Evolutionary conservation across 805 yeast species (phyloP).

Genomic region (Spathaspora hagerdaliae): DNA sequence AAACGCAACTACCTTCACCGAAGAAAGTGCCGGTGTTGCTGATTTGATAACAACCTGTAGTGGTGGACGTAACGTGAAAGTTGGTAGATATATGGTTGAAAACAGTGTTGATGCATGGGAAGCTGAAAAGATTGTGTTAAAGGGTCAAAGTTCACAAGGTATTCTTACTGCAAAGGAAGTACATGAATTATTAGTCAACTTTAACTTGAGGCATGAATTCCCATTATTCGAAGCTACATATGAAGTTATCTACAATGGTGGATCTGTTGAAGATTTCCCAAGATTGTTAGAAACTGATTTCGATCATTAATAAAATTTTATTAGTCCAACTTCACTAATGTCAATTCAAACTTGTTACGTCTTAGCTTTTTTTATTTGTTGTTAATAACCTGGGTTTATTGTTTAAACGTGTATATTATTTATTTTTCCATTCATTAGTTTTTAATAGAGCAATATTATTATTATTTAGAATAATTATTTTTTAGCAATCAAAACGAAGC

Average conservation of each 20-base stretch:
- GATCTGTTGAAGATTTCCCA: slow-evolving; percentile 74
- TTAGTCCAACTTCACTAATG: too few relatives aligned
- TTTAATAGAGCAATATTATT: too few relatives aligned
- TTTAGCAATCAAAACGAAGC: too few relatives aligned
- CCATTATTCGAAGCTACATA: slow-evolving; percentile 81
- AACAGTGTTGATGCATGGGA: slow-evolving; percentile 72
- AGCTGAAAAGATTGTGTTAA: slow-evolving; percentile 80
- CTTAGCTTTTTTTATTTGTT: too few relatives aligned
- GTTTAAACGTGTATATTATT: too few relatives aligned
- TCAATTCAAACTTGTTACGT: too few relatives aligned
- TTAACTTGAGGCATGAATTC: slow-evolving; percentile 59
- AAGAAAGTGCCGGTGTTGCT: slow-evolving; percentile 96
- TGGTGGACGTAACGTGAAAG: slow-evolving; percentile 95
- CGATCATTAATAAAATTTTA: too few relatives aligned
- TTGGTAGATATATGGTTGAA: slow-evolving; percentile 81
- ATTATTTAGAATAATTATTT: too few relatives aligned
- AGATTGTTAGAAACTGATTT: slow-evolving; percentile 7
- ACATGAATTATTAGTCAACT: slow-evolving; percentile 66
- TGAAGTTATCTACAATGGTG: slow-evolving; percentile 73
- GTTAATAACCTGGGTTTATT: too few relatives aligned
- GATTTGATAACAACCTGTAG: slow-evolving; percentile 96
- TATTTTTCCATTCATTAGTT: too few relatives aligned
- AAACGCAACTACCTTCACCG: slow-evolving; percentile 76
- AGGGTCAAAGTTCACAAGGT: slow-evolving; percentile 98
- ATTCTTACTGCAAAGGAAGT: slow-evolving; percentile 88